Percentiles rank a stretch among this genome's conserved stretches.
These are phyloP conservation scores for Phytophthora boehmeriae DNA, from an alignment of 352 stramenopile genomes.

Conservation along the genomic window DNA sequence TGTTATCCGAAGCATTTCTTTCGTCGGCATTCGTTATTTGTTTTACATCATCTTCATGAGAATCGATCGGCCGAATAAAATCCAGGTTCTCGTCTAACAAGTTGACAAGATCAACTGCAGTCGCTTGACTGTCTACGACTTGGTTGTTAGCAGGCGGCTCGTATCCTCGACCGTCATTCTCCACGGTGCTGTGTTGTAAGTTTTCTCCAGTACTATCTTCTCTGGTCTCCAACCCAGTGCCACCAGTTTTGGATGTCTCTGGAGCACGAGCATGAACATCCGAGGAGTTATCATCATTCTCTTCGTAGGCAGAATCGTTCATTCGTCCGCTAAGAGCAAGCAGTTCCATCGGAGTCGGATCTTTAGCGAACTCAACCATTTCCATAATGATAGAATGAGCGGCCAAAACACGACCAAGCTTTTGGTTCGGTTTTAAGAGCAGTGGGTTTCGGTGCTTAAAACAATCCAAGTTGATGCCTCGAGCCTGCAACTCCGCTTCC, in stretches of 20 bases:
- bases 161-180: neutral
- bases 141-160: neutral
- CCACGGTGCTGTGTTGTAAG: neutral
- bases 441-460: constrained; percentile 61
- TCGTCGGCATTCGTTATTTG: constrained; percentile 5
- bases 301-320: constrained; percentile 10
- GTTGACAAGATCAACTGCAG: constrained; percentile 48
- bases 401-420: constrained; percentile 68
- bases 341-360: constrained; percentile 36
- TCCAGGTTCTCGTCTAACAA: constrained; percentile 69
- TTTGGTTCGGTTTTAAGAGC: constrained; percentile 73
- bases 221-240: neutral
- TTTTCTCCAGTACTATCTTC: neutral
- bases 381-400: constrained; percentile 77
- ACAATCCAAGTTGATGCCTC: constrained; percentile 62
- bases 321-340: constrained; percentile 30
- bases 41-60: constrained; percentile 2
- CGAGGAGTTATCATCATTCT: neutral
- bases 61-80: constrained; percentile 20
- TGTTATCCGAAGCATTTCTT: constrained; percentile 10
- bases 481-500: constrained; percentile 48
- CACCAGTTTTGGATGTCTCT: neutral
- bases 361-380: constrained; percentile 61
- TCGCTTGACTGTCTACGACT: constrained; percentile 9
- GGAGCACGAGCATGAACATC: neutral